Base-by-base conservation (phyloP, 1,284 basidiomycete genomes). In the Cystobasidiaceae sp. region DNA sequence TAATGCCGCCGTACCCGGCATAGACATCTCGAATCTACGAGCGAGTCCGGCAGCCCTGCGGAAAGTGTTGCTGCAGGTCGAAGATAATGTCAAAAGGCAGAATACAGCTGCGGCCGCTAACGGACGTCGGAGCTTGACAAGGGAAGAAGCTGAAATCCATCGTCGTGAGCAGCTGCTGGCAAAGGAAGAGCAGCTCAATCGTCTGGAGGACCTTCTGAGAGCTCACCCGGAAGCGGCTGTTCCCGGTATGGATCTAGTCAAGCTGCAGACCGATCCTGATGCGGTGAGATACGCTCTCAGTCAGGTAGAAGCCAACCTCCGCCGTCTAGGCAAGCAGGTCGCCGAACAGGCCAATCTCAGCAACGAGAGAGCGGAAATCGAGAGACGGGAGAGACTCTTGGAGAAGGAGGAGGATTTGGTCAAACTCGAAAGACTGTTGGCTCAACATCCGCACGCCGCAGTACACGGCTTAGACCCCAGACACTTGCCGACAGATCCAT, bases 151-250 rank as follows among this genome's bases (percentile, higher is more conserved):
- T 5, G 50, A 52, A n/a, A 17, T 52, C 8, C n/a, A n/a, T 8
- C 25, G 28, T 13, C n/a, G 27, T n/a, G 32, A 33, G 28, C n/a
- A 28, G 25, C 32, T 32, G 13, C 13, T 52, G n/a, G n/a, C 15
- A 25, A 13, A 37, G 19, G 44, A 56, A 34, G 52, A 64, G 25
- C 39, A 64, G 52, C 43, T 64, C 19, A 44, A 54, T n/a, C 25
- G 50, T 51, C 61, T 64, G 4, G 61, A 64, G 32, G 45, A 64
- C 8, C 19, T 64, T n/a, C 44, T 64, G 13, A 33, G 30, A 11
- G 27, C 37, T 11, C 28, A 64, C 30, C 61, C 61, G 27, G 11
- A 46, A 23, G 61, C 61, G 5, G 44, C 41, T 25, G 56, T 64
- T 46, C 46, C 51, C n/a, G 61, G 61, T 13, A 17, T 64, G 25